Evolutionary conservation across 2,329 filamentous ascomycete species (phyloP).

Genomic region (Beauveria rudraprayagi): DNA sequence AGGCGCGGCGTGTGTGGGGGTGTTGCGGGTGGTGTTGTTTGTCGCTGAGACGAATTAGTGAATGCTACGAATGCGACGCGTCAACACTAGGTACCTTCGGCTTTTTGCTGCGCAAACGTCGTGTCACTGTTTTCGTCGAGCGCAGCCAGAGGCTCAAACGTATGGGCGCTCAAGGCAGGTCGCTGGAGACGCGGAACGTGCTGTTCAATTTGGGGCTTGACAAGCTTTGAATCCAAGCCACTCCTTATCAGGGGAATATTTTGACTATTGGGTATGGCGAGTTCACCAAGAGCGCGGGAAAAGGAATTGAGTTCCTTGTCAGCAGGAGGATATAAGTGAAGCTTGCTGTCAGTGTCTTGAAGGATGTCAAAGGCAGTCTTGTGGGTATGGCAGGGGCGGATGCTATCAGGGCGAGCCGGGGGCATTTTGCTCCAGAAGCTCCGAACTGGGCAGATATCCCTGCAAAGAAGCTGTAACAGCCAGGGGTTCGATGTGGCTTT

Average conservation of each 20-base stretch:
- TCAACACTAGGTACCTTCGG: neutral
- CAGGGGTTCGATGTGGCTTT: conserved; percentile 9
- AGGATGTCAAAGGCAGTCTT: conserved; percentile 3
- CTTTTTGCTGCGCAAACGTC: neutral
- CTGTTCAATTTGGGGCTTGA: conserved; percentile 15
- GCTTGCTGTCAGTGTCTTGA: neutral
- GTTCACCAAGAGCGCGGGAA: conserved; percentile 19
- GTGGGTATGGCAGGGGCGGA: neutral
- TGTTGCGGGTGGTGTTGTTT: neutral
- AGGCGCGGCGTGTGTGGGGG: conserved; percentile 18
- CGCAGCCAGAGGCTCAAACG: conserved; percentile 22
- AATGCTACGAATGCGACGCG: conserved; percentile 14
- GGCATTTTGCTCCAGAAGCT: neutral
- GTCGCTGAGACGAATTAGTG: neutral
- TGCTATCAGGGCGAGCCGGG: neutral
- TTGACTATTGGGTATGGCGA: conserved; percentile 19
- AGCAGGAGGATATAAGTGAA: conserved; percentile 7
- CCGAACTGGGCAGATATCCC: neutral
- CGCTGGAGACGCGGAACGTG: conserved; percentile 21
- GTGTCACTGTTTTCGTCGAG: conserved; percentile 7
- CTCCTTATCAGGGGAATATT: conserved; percentile 14
- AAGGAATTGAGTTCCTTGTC: conserved; percentile 6
- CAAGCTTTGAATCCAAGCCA: conserved; percentile 13
- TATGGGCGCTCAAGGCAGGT: conserved; percentile 23
- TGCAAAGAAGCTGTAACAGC: conserved; percentile 6